A percentile compares a stretch with the other conserved stretches of the same genome.
phyloP scores from a whole-genome alignment of 2,329 filamentous ascomycete species.

The Phyllosticta citribraziliensis region DNA sequence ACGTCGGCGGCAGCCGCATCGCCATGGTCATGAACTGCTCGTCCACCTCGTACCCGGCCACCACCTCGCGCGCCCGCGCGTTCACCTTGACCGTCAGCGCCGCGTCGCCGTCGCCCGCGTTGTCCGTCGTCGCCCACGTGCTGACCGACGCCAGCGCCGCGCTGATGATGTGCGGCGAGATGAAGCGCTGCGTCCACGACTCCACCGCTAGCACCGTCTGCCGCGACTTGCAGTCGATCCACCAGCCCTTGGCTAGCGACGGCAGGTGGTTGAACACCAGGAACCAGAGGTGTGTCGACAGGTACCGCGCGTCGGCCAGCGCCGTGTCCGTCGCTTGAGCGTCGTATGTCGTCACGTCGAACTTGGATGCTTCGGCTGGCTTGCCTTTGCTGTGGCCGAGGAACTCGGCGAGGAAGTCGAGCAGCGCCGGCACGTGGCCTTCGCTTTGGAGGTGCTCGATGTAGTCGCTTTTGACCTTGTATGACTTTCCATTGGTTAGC shows the following conservation, averaged over 20 bases:
- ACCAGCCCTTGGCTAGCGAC: slow-evolving; percentile 74
- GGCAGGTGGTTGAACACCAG: slow-evolving; percentile 67
- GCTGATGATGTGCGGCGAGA: slow-evolving; percentile 60
- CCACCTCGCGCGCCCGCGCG: slow-evolving; percentile 62
- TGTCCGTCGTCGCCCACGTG: slow-evolving; percentile 48
- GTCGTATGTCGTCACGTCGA: slow-evolving; percentile 55
- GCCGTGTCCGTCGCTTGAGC: slow-evolving; percentile 29
- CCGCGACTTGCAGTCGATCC: slow-evolving; percentile 65
- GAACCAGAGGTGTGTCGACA: slow-evolving; percentile 81
- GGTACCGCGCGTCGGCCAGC: slow-evolving; percentile 64
- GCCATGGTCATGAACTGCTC: slow-evolving; percentile 74
- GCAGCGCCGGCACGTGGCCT: slow-evolving; percentile 55
- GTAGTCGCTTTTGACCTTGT: slow-evolving; percentile 76
- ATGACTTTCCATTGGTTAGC: slow-evolving; percentile 43
- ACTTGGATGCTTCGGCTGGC: slow-evolving; percentile 58
- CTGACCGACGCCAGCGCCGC: slow-evolving; percentile 58
- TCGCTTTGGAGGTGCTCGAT: slow-evolving; percentile 67
- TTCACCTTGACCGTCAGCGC: slow-evolving; percentile 62
- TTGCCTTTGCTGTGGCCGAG: slow-evolving; percentile 68
- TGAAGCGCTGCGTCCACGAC: slow-evolving; percentile 61
- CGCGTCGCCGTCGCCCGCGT: slow-evolving; percentile 34
- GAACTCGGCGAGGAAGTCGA: slow-evolving; percentile 76
- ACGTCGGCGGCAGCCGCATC: slow-evolving; percentile 70
- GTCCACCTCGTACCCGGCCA: slow-evolving; percentile 78
- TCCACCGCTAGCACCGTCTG: slow-evolving; percentile 74